phyloP scores from a whole-genome alignment of 495 filamentous ascomycete genomes.

The Trichoderma parareesei region DNA sequence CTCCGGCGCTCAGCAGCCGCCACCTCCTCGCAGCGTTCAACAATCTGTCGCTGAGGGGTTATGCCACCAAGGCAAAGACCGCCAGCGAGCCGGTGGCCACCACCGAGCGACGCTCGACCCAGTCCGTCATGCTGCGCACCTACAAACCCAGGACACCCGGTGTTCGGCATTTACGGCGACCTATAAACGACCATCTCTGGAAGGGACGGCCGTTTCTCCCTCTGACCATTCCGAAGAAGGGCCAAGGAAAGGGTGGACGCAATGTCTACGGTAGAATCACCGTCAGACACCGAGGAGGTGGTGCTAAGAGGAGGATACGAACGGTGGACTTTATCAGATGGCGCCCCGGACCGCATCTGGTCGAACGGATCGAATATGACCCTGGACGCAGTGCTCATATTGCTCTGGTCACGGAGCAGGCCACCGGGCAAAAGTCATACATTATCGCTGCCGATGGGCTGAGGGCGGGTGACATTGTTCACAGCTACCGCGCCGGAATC shows the following conservation, averaged over 20 bases:
- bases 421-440: constrained; percentile 65
- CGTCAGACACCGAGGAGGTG: constrained; percentile 84
- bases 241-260: constrained; percentile 83
- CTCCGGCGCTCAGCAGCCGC: background rate
- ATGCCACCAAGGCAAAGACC: background rate
- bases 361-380: constrained; percentile 94
- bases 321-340: constrained; percentile 78
- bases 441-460: constrained; percentile 89
- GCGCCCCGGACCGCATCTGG: constrained; percentile 67
- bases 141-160: constrained; percentile 96
- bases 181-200: constrained; percentile 94
- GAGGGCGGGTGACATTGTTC: constrained; percentile 81
- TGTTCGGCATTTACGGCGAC: constrained; percentile 79
- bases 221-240: constrained; percentile 84
- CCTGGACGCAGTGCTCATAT: constrained; percentile 91
- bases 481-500: constrained; percentile 85
- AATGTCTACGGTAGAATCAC: constrained; percentile 81
- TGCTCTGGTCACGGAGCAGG: constrained; percentile 68
- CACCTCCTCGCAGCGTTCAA: background rate
- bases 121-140: constrained; percentile 53
- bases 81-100: background rate
- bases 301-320: constrained; percentile 81
- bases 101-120: background rate
- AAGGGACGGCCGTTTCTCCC: constrained; percentile 77
- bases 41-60: constrained; percentile 3